These are phyloP conservation scores for Neurospora sublineolata DNA, from an alignment of 495 filamentous ascomycete genomes.

Conservation along the genomic window DNA sequence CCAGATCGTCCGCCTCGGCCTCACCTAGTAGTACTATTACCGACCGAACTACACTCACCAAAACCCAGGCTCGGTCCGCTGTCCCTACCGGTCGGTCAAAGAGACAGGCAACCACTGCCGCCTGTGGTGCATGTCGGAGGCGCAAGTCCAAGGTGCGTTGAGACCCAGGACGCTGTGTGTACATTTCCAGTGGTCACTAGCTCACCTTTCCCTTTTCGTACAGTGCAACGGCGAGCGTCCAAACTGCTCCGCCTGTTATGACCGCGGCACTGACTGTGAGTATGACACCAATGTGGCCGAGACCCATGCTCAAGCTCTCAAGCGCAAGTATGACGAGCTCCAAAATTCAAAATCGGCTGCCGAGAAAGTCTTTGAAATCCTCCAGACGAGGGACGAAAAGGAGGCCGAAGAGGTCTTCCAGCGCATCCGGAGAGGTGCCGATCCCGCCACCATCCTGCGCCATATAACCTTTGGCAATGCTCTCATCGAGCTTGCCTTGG, in stretches of 20 bases:
- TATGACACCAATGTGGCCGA: constrained; percentile 28
- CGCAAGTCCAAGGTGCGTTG: constrained; percentile 42
- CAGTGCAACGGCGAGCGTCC: constrained; percentile 31
- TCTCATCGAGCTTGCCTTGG: constrained; percentile 26
- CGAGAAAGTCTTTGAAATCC: constrained; percentile 24
- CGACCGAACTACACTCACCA: not conserved
- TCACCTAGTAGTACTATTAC: not conserved
- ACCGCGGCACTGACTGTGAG: constrained; percentile 24
- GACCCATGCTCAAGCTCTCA: constrained; percentile 30
- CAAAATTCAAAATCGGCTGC: constrained; percentile 21
- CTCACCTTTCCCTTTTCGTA: constrained; percentile 1
- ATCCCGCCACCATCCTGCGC: constrained; percentile 22
- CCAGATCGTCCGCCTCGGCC: not conserved
- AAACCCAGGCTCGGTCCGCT: not conserved
- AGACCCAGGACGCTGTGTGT: not conserved
- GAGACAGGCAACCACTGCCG: constrained; percentile 38
- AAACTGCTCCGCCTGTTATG: constrained; percentile 23
- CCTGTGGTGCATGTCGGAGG: constrained; percentile 43
- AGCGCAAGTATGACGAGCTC: constrained; percentile 28
- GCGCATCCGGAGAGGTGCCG: constrained; percentile 26
- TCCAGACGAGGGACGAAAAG: constrained; percentile 19
- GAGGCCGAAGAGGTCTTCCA: constrained; percentile 26
- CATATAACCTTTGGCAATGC: constrained; percentile 29
- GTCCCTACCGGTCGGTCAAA: constrained; percentile 4
- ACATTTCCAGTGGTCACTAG: not conserved